These are phyloP conservation scores for Microbotryum scabiosae DNA, from an alignment of 1,284 basidiomycete species.

Conservation along the genomic window DNA sequence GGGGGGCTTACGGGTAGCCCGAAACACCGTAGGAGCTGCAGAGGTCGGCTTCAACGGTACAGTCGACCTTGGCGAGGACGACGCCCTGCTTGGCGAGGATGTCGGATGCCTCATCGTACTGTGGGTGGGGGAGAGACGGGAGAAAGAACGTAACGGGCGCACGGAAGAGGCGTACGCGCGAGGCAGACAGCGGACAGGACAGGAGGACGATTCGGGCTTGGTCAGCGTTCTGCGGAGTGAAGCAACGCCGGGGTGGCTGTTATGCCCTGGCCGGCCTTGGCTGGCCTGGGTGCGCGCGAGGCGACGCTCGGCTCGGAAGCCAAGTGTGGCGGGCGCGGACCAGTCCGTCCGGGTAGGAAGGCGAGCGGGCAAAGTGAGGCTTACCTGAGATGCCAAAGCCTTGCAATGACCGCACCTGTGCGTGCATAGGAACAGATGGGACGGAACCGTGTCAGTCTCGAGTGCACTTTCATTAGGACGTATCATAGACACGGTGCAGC, in stretches of 20 bases:
- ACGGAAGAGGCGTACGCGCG: too few relatives aligned
- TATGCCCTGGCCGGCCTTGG: too few relatives aligned
- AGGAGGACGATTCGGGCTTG: neutral
- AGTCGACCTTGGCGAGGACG: slow-evolving; percentile 73
- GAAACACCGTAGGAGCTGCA: slow-evolving; percentile 75
- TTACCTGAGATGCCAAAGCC: slow-evolving; percentile 45
- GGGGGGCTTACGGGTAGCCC: slow-evolving; percentile 74
- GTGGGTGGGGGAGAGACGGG: slow-evolving; percentile 44
- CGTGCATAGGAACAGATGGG: neutral
- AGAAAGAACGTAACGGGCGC: slow-evolving; percentile 47
- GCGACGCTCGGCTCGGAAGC: too few relatives aligned
- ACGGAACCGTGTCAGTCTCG: neutral
- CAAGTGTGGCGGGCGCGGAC: too few relatives aligned
- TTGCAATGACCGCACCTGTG: slow-evolving; percentile 59
- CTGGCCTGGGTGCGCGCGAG: too few relatives aligned
- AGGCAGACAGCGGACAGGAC: neutral
- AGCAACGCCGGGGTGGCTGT: neutral
- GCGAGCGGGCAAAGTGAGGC: slow-evolving; percentile 30
- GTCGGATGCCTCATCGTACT: slow-evolving; percentile 95
- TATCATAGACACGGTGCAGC: neutral
- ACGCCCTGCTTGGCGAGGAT: slow-evolving; percentile 79
- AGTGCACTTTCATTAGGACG: neutral
- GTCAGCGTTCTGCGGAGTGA: too few relatives aligned
- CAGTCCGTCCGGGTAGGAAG: neutral
- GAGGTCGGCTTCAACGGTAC: slow-evolving; percentile 64